Base-by-base conservation (phyloP, 176 grass and related monocot genomes). In the Aegilops longissima region DNA sequence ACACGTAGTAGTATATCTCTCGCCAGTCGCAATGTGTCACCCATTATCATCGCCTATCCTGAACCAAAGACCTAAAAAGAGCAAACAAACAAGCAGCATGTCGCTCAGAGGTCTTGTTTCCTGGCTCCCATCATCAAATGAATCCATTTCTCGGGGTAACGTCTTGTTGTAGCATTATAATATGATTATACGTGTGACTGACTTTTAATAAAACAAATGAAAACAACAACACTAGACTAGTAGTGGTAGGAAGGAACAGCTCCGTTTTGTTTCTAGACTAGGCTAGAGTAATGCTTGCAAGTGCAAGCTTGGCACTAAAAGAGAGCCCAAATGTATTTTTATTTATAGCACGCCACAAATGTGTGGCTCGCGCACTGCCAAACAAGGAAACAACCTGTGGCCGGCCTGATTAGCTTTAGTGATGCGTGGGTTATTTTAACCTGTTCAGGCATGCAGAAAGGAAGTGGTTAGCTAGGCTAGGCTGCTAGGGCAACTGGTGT, bases 371-470 rank as follows among this genome's bases (percentile, higher is more conserved):
- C 20, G 12, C 70, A 66, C 33, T 21, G 61, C 77, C 62, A 89
- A 76, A 61, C 62, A 27, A 33, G 83, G 88, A 61, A 77, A 86
- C 78, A 12, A 51, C 76, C 35, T 12, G 38, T 54, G 73, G 45
- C n/a, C 31, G 45, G 47, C 30, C 18, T 67, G 31, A 27, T 16
- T 21, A 39, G 40, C 44, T 80, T 39, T 76, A 16, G 38, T 71
- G 84, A 90, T 86, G 84, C 13, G 16, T 23, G 80, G 67, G 71
- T 73, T 90, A 87, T 58, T 87, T 63, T 78, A 83, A 90, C 12
- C 44, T 42, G 24, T 38, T 56, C 17, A 20, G 23, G 25, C 47
- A 77, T 77, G 72, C 72, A 31, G 49, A 18, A 64, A 42, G 59
- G 17, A 49, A 38, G 49, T 38, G 25, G 30, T 88, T 51, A 63